These are phyloP conservation scores for Globisporangium iwayamae DNA, from an alignment of 352 stramenopile species.

Conservation along the genomic window DNA sequence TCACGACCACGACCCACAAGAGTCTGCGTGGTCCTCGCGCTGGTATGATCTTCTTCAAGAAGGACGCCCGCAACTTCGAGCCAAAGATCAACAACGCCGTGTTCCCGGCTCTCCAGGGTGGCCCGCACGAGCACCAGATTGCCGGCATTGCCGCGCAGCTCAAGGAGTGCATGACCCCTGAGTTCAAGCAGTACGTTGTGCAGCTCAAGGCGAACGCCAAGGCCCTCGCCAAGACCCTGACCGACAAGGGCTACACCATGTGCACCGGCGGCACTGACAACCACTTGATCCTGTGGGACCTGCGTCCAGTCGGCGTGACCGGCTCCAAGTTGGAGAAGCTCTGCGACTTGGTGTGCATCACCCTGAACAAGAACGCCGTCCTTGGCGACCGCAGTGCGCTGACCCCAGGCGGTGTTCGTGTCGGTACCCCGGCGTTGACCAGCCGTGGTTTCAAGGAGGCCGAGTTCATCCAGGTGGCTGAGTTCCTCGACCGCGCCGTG, in stretches of 20 bases:
- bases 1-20: conserved; percentile 99
- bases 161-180: conserved; percentile 94
- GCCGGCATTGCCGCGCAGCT: conserved; percentile 97
- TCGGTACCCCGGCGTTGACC: conserved; percentile 96
- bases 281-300: conserved; percentile 98
- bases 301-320: conserved; percentile 93
- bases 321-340: conserved; percentile 99
- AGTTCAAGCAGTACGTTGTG: conserved; percentile 96
- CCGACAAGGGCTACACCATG: conserved; percentile 93
- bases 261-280: conserved; percentile 99
- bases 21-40: conserved; percentile 95
- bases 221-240: conserved; percentile 90
- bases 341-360: conserved; percentile 97
- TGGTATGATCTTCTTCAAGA: conserved; percentile 99
- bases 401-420: conserved; percentile 92
- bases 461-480: conserved; percentile 95
- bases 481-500: conserved; percentile 94
- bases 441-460: conserved; percentile 96
- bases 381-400: conserved; percentile 94
- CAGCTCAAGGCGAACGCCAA: conserved; percentile 95
- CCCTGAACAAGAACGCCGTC: conserved; percentile 99
- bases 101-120: conserved; percentile 97
- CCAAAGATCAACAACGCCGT: conserved; percentile 97
- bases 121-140: conserved; percentile 98
- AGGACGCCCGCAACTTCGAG: conserved; percentile 93